A percentile compares a stretch with the other conserved stretches of the same genome.
Evolutionary conservation across 2,329 filamentous ascomycete species (phyloP).

Genomic region (Stenocarpella maydis): DNA sequence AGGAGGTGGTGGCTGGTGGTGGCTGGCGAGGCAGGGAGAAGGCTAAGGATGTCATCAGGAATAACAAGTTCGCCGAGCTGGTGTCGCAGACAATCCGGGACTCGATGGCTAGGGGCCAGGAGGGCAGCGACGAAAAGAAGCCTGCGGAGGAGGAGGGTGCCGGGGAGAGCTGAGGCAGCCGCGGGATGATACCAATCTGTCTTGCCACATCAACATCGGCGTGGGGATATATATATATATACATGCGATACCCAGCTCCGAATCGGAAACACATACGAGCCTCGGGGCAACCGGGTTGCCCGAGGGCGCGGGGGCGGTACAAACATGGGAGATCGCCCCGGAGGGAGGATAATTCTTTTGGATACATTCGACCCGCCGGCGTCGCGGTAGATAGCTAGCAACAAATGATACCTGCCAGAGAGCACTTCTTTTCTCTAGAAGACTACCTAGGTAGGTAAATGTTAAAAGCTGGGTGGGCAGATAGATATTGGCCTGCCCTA

Average conservation of each 20-base stretch:
- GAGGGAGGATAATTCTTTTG: not conserved
- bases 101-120: slow-evolving; percentile 32
- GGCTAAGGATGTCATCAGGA: slow-evolving; percentile 4
- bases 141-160: not conserved
- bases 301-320: not conserved
- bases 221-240: not conserved
- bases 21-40: slow-evolving; percentile 39
- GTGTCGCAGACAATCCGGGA: slow-evolving; percentile 42
- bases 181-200: too few relatives aligned
- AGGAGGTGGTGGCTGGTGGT: not conserved
- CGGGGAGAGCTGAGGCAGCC: not conserved
- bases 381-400: slow-evolving; percentile 1
- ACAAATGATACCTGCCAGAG: slow-evolving; percentile 22
- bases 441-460: too few relatives aligned
- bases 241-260: not conserved
- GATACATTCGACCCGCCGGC: not conserved
- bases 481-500: too few relatives aligned
- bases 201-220: not conserved
- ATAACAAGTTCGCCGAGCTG: slow-evolving; percentile 43
- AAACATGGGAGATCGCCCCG: not conserved
- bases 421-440: not conserved
- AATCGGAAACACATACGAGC: not conserved
- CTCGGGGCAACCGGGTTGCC: not conserved
- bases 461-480: too few relatives aligned
- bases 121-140: slow-evolving; percentile 28